These are phyloP conservation scores for Pyrus communis DNA, from an alignment of 306 rosid species.

Conservation along the genomic window DNA sequence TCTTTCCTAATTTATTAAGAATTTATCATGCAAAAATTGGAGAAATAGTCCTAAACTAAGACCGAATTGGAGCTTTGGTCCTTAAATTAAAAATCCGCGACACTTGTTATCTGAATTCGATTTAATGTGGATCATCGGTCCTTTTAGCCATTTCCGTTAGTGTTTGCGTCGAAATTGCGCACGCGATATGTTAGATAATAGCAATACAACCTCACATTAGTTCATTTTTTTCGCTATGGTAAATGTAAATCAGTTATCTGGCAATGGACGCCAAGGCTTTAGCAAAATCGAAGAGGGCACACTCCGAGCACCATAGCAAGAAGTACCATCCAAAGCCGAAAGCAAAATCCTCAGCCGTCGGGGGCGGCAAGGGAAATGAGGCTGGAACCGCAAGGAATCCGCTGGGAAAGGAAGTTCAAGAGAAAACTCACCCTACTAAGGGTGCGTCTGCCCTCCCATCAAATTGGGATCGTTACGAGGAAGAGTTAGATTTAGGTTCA, in stretches of 20 bases:
- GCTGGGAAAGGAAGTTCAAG: slow-evolving; percentile 29
- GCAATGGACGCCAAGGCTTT: slow-evolving; percentile 68
- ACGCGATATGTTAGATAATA: too few relatives aligned
- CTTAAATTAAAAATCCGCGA: too few relatives aligned
- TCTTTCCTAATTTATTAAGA: too few relatives aligned
- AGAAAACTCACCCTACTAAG: slow-evolving; percentile 25
- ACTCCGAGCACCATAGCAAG: slow-evolving; percentile 63
- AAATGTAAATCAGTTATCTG: neutral
- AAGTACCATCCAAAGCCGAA: slow-evolving; percentile 42
- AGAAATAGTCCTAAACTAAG: too few relatives aligned
- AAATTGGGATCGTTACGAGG: slow-evolving; percentile 78
- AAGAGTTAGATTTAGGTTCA: slow-evolving; percentile 25
- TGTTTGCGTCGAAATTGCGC: too few relatives aligned
- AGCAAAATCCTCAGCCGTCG: slow-evolving; percentile 33
- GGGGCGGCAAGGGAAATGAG: slow-evolving; percentile 11
- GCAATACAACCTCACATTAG: too few relatives aligned
- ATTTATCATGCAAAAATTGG: too few relatives aligned
- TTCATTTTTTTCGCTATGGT: neutral
- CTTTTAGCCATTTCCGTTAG: too few relatives aligned
- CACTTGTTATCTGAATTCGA: too few relatives aligned
- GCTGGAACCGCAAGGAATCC: slow-evolving; percentile 27
- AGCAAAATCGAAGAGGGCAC: slow-evolving; percentile 86
- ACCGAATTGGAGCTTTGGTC: too few relatives aligned
- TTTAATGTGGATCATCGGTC: too few relatives aligned
- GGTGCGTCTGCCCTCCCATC: slow-evolving; percentile 43